phyloP scores from a whole-genome alignment of 768 basidiomycete genomes.

The Rubroboletus pulcherrimus region DNA sequence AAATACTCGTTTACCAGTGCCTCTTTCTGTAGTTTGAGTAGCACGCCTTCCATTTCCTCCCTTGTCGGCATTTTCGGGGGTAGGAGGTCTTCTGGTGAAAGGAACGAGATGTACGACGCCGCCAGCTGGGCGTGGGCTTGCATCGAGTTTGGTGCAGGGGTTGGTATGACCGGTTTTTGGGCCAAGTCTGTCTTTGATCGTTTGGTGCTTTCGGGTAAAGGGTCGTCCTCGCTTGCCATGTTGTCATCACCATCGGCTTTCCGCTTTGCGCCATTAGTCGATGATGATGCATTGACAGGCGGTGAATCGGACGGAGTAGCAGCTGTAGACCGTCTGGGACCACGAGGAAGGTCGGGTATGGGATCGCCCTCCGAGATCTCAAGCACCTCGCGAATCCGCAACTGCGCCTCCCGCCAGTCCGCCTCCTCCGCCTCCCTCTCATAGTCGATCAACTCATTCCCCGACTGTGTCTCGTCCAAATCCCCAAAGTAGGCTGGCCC shows the following conservation, averaged over 20 bases:
- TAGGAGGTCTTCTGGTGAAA: conserved; percentile 67
- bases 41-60: conserved; percentile 73
- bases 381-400: conserved; percentile 51
- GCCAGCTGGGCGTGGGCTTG: conserved; percentile 49
- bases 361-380: conserved; percentile 49
- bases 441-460: conserved; percentile 61
- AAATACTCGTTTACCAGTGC: conserved; percentile 79
- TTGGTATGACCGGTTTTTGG: conserved; percentile 2
- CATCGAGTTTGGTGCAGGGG: conserved; percentile 13
- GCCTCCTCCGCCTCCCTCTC: conserved; percentile 72
- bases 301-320: conserved; percentile 19
- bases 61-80: conserved; percentile 73
- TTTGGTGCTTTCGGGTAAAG: conserved; percentile 27
- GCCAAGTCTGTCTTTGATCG: conserved; percentile 25
- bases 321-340: conserved; percentile 6
- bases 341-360: conserved; percentile 48
- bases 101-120: conserved; percentile 68
- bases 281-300: conserved; percentile 15
- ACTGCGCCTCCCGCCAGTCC: conserved; percentile 65
- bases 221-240: conserved; percentile 31
- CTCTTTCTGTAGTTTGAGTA: conserved; percentile 76
- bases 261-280: conserved; percentile 42
- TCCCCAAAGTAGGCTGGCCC: conserved; percentile 91
- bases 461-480: conserved; percentile 62
- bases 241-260: conserved; percentile 47